Conservation (phyloP, 2,329 filamentous ascomycete genomes). For the Sporothrix inflata region DNA sequence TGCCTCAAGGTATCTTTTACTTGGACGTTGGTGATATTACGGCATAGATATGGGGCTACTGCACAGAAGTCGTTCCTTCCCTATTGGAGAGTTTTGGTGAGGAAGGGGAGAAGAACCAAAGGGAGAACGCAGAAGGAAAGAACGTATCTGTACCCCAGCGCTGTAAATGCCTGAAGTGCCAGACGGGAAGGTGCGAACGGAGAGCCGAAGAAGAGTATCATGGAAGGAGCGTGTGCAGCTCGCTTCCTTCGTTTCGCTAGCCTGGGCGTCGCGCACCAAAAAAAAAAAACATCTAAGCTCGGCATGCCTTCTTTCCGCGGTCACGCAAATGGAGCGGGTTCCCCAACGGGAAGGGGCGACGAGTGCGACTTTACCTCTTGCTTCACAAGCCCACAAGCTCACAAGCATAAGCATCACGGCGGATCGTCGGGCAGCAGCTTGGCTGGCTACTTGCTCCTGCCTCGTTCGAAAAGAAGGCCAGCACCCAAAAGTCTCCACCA, state of each 20-base stretch:
- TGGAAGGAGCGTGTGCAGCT: conserved; percentile 11
- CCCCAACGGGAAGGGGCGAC: conserved; percentile 14
- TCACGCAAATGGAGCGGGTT: conserved; percentile 7
- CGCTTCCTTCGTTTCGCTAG: conserved; percentile 29
- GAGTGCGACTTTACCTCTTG: background rate
- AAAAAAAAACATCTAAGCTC: background rate
- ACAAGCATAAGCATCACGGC: conserved; percentile 12
- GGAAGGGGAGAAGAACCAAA: background rate
- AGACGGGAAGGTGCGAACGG: conserved; percentile 16
- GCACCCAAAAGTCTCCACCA: background rate
- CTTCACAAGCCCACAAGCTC: background rate
- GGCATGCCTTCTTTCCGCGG: conserved; percentile 19
- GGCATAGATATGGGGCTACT: background rate
- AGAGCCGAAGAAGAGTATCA: conserved; percentile 9
- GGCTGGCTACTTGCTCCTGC: conserved; percentile 3
- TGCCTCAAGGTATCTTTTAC: background rate
- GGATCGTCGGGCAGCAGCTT: conserved; percentile 20
- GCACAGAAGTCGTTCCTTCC: background rate
- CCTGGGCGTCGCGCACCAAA: background rate
- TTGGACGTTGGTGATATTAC: background rate
- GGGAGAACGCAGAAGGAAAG: background rate
- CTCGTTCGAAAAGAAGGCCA: background rate
- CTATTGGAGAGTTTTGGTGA: background rate
- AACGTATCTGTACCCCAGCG: background rate
- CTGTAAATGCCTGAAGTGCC: background rate